phyloP scores from a whole-genome alignment of 2,329 filamentous ascomycete species.

The Arthrobotrys megalospora region DNA sequence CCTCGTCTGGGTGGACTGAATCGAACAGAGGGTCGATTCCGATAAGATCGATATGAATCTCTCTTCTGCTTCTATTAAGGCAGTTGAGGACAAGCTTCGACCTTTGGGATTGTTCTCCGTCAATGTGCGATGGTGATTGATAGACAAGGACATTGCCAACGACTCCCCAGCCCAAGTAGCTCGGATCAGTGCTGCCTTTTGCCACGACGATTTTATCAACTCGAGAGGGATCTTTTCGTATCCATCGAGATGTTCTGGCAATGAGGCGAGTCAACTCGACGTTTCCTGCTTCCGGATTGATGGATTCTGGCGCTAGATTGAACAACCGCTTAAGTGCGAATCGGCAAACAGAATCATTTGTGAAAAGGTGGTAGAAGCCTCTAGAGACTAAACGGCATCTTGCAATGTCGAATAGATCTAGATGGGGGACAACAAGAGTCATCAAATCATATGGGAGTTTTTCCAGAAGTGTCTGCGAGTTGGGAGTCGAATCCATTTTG shows the following conservation, averaged over 20 bases:
- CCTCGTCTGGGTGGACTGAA: slow-evolving; percentile 40
- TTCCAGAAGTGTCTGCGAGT: slow-evolving; percentile 31
- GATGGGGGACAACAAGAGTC: slow-evolving; percentile 35
- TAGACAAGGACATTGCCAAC: slow-evolving; percentile 49
- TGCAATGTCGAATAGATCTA: slow-evolving; percentile 58
- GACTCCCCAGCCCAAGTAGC: slow-evolving; percentile 49
- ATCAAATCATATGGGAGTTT: slow-evolving; percentile 47
- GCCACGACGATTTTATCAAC: slow-evolving; percentile 50
- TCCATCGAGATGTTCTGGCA: slow-evolving; percentile 55
- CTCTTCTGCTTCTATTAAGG: slow-evolving; percentile 35
- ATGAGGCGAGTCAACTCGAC: slow-evolving; percentile 58
- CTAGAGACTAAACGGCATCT: slow-evolving; percentile 56
- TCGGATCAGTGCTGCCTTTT: slow-evolving; percentile 42
- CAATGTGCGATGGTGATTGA: slow-evolving; percentile 54
- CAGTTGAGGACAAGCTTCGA: slow-evolving; percentile 46
- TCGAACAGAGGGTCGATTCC: slow-evolving; percentile 49
- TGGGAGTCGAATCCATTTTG: slow-evolving; percentile 32
- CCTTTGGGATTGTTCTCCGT: slow-evolving; percentile 37
- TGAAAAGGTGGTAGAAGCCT: slow-evolving; percentile 55
- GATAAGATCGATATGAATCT: slow-evolving; percentile 37
- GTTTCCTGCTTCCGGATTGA: slow-evolving; percentile 31
- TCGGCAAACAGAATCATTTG: slow-evolving; percentile 51
- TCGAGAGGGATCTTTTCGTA: slow-evolving; percentile 52
- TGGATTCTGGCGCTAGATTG: slow-evolving; percentile 46
- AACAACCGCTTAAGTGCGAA: slow-evolving; percentile 55